phyloP scores from a whole-genome alignment of 768 basidiomycete species.

The Hysterangium stoloniferum region DNA sequence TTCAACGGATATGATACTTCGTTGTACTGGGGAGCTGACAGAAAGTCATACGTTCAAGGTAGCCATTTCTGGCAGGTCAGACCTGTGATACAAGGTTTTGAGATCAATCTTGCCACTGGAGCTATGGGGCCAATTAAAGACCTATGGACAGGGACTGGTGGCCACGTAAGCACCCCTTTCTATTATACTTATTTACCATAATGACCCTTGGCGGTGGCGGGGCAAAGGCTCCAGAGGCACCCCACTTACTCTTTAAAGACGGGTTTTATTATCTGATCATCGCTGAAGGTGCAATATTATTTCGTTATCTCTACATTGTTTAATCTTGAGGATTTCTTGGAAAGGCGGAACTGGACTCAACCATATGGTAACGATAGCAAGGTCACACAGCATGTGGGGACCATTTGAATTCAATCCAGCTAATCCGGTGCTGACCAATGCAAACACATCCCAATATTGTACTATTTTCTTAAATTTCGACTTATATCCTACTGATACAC shows the following conservation, averaged over 20 bases:
- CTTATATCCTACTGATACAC: not conserved
- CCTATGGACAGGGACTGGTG: constrained; percentile 8
- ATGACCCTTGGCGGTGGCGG: too few species aligned
- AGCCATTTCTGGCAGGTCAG: constrained; percentile 16
- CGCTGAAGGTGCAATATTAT: not conserved
- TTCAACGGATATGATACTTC: constrained; percentile 29
- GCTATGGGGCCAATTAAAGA: not conserved
- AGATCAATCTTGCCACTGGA: constrained; percentile 21
- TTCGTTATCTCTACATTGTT: not conserved
- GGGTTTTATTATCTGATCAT: constrained; percentile 8
- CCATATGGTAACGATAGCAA: constrained; percentile 4
- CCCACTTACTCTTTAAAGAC: constrained; percentile 3
- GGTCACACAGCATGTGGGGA: constrained; percentile 2
- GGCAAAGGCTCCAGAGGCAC: constrained; percentile 2
- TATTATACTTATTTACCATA: not conserved
- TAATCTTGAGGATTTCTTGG: not conserved
- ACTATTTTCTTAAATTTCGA: not conserved
- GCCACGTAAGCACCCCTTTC: not conserved
- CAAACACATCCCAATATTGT: constrained; percentile 6
- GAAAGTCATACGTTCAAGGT: constrained; percentile 26
- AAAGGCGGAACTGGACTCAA: constrained; percentile 7
- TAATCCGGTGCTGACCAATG: constrained; percentile 6
- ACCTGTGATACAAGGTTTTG: constrained; percentile 13
- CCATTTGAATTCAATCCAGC: constrained; percentile 7
- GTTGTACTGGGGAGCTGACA: constrained; percentile 27